Base-by-base conservation (phyloP, 352 stramenopile species). In the Blastocystis hominis region DNA sequence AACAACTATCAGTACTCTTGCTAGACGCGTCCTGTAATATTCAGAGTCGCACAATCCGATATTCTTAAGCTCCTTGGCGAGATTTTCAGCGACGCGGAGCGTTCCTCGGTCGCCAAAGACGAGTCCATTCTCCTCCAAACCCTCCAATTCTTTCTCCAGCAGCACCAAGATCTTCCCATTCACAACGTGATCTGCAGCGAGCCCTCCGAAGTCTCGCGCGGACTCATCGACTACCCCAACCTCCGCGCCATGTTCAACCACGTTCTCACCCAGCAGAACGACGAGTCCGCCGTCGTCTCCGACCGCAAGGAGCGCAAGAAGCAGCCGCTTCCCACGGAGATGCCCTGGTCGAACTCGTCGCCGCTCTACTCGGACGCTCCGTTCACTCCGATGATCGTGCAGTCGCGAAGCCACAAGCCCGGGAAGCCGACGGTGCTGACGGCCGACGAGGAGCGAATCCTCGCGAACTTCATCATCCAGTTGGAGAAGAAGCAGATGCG, bases 401-500 rank as follows among this genome's bases (percentile, higher is more conserved):
- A 34, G 3, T 53, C 55, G 15, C 77, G 77, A 3, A 46, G 2
- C 44, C n/a, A 20, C 7, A 40, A 69, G 20, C 77, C 77, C 6
- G 77, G 77, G 15, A 87, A 87, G 15, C 77, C 77, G 36, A 87
- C 77, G n/a, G 77, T 87, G 50, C 66, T 87, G 36, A 87, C 62
- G 44, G 15, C 47, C 3, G 77, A 87, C 3, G 77, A 87, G 53
- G 77, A 87, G 36, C 38, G 30, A n/a, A 87, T 87, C 46, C 46
- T 87, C 2, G 53, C 77, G 13, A 76, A 75, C 53, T 87, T 77
- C 47, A 78, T 87, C n/a, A 15, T 78, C n/a, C 77, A 50, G 4
- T 42, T 87, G 34, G 77, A 87, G 44, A 46, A 75, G 44, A 69
- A 64, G n/a, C 62, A 78, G n/a, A 64, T 87, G 36, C 77, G 77